phyloP scores from a whole-genome alignment of 139 green algal genomes.

The Chlorella sp. region DNA sequence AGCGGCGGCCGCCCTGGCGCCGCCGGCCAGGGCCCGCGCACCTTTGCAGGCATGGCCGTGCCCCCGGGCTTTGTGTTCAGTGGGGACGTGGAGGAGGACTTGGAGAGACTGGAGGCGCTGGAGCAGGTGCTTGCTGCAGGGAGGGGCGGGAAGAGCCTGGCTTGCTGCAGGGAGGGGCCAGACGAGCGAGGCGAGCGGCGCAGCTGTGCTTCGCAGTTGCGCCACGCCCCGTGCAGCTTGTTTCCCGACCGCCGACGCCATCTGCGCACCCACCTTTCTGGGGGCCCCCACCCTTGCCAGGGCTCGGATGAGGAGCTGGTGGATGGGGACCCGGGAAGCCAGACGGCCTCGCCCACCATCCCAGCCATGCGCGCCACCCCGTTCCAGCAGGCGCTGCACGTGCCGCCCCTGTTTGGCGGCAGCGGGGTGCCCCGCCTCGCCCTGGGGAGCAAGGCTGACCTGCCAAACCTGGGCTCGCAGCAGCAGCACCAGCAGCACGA shows the following conservation, averaged over 20 bases:
- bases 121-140: slow-evolving; percentile 30
- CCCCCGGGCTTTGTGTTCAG: slow-evolving; percentile 50
- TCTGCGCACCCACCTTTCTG: no score
- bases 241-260: no score
- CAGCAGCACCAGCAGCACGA: not conserved
- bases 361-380: slow-evolving; percentile 16
- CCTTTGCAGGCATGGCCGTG: slow-evolving; percentile 3
- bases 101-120: slow-evolving; percentile 57
- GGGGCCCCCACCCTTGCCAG: no score
- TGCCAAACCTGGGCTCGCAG: no score
- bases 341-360: slow-evolving; percentile 27
- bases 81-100: slow-evolving; percentile 72
- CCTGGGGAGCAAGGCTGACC: not conserved
- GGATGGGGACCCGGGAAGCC: not conserved
- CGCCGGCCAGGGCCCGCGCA: no score
- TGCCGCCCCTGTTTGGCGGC: not conserved
- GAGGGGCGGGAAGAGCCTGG: not conserved
- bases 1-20: not conserved
- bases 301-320: not conserved
- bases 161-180: no score
- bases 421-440: not conserved
- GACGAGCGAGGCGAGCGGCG: no score
- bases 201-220: no score
- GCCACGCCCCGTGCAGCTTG: no score
- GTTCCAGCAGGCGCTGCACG: not conserved